Evolutionary conservation across 1,284 basidiomycete genomes (phyloP).

Genomic region (Apiotrichum veenhuisii): DNA sequence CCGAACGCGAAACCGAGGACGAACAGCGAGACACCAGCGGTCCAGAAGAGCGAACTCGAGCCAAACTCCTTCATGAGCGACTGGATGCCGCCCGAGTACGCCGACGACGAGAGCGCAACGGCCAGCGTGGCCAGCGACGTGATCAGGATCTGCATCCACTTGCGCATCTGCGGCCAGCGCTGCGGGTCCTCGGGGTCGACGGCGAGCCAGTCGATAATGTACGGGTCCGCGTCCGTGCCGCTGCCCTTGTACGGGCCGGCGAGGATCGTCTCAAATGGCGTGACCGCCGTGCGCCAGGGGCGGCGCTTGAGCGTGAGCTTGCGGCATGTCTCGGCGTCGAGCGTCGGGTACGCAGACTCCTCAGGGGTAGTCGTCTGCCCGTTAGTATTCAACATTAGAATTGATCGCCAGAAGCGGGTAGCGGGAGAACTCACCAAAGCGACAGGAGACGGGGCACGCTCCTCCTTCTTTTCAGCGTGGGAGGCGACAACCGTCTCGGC

Average conservation of each 20-base stretch:
- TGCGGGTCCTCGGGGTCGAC: conserved; percentile 40
- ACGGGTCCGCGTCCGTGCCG: conserved; percentile 49
- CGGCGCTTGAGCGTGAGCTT: conserved; percentile 26
- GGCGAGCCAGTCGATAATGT: conserved; percentile 45
- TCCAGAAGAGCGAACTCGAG: conserved; percentile 23
- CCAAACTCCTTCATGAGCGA: conserved; percentile 27
- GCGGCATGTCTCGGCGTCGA: background rate
- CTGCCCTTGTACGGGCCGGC: conserved; percentile 43
- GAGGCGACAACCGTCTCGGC: background rate
- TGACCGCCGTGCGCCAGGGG: conserved; percentile 41
- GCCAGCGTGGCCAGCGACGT: conserved; percentile 33
- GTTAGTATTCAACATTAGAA: too few species aligned
- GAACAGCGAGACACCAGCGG: conserved; percentile 36
- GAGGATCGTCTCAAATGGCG: conserved; percentile 46
- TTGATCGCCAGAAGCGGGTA: background rate
- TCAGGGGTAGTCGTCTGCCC: background rate
- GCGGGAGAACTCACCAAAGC: background rate
- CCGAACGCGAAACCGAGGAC: conserved; percentile 44
- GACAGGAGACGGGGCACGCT: background rate
- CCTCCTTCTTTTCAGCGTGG: background rate
- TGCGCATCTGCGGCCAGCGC: conserved; percentile 29
- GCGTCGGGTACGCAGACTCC: background rate
- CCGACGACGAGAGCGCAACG: conserved; percentile 38
- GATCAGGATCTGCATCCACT: conserved; percentile 33
- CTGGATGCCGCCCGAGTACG: conserved; percentile 34